phyloP scores from a whole-genome alignment of 805 yeast genomes.

The Debaryomyces castellii region DNA sequence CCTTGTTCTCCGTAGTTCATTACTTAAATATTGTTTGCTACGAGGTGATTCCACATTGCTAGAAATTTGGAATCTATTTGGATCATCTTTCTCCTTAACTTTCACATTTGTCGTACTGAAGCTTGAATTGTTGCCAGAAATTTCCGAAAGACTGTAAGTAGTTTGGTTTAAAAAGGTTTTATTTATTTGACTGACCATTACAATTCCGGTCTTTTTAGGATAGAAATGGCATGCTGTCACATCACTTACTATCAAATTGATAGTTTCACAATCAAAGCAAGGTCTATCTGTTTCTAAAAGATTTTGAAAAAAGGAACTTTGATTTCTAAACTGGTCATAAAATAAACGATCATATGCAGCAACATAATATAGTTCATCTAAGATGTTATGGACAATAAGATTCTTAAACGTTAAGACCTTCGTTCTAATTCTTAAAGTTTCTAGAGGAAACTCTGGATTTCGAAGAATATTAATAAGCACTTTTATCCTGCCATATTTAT shows the following conservation, averaged over 20 bases:
- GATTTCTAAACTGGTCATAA: constrained; percentile 9
- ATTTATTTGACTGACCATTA: constrained; percentile 14
- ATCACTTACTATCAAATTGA: constrained; percentile 13
- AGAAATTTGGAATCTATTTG: no score
- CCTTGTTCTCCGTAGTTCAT: background rate
- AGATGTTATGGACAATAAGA: constrained; percentile 8
- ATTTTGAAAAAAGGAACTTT: constrained; percentile 4
- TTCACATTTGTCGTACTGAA: background rate
- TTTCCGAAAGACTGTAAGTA: constrained; percentile 2
- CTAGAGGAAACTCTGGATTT: constrained; percentile 13
- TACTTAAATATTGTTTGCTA: background rate
- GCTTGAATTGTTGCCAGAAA: background rate
- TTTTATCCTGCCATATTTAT: constrained; percentile 53
- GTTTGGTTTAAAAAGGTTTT: constrained; percentile 7
- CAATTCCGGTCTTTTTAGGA: constrained; percentile 8
- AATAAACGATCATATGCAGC: constrained; percentile 25
- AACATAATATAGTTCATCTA: constrained; percentile 27
- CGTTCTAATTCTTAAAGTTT: constrained; percentile 11
- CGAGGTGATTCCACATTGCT: no score
- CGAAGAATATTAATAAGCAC: constrained; percentile 45
- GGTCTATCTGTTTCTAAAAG: constrained; percentile 4
- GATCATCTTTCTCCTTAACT: no score
- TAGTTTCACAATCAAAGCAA: constrained; percentile 1
- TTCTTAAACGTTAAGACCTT: constrained; percentile 8
- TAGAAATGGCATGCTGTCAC: constrained; percentile 5